phyloP scores from a whole-genome alignment of 2,329 filamentous ascomycete genomes.

The Xylaria sp. region DNA sequence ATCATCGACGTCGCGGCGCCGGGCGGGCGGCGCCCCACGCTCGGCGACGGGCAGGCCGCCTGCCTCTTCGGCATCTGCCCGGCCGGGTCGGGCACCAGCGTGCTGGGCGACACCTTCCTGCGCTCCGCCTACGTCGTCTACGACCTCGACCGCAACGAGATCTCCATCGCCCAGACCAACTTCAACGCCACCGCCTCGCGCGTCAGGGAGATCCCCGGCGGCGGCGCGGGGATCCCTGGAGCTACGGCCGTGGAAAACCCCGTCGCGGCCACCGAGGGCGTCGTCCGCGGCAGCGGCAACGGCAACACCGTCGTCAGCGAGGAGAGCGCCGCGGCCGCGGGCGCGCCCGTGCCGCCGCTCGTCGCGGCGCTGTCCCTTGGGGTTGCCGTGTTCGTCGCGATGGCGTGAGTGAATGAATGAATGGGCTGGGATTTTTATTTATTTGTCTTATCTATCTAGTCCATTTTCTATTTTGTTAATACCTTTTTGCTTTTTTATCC shows the following conservation, averaged over 20 bases:
- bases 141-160: constrained; percentile 71
- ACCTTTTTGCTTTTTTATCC: neutral
- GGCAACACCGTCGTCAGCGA: constrained; percentile 18
- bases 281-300: constrained; percentile 31
- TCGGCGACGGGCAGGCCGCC: constrained; percentile 55
- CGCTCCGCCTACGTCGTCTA: constrained; percentile 77
- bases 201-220: constrained; percentile 60
- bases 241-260: constrained; percentile 54
- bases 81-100: constrained; percentile 55
- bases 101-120: constrained; percentile 76
- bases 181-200: constrained; percentile 58
- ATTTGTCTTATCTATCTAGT: constrained; percentile 4
- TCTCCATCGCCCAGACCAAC: constrained; percentile 69
- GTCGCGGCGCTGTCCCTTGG: constrained; percentile 21
- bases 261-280: constrained; percentile 51
- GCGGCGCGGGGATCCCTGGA: constrained; percentile 54
- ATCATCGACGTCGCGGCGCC: constrained; percentile 55
- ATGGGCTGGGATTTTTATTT: constrained; percentile 1
- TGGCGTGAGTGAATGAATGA: constrained; percentile 20
- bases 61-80: constrained; percentile 72
- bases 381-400: constrained; percentile 14
- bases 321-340: constrained; percentile 9
- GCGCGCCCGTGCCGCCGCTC: constrained; percentile 10
- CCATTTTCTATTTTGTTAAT: neutral
- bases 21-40: constrained; percentile 51